Evolutionary conservation across 2,329 filamentous ascomycete genomes (phyloP).

Genomic region (Fusarium sp.): DNA sequence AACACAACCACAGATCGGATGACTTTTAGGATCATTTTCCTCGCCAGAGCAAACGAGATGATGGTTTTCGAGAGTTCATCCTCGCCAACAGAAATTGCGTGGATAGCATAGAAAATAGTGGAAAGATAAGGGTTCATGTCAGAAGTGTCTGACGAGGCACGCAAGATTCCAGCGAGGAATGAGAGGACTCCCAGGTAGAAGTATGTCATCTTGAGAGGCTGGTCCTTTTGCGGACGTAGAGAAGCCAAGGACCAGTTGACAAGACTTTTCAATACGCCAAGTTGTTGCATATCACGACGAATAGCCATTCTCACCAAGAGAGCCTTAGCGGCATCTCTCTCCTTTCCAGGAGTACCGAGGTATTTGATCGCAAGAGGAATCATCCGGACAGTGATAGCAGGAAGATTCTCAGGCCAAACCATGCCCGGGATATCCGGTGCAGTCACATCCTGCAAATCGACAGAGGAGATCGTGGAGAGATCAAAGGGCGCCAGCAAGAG

Average conservation of each 20-base stretch:
- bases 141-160: conserved; percentile 75
- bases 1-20: conserved; percentile 78
- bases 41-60: conserved; percentile 78
- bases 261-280: conserved; percentile 75
- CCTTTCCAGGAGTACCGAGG: conserved; percentile 81
- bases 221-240: conserved; percentile 59
- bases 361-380: conserved; percentile 77
- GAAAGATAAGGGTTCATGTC: conserved; percentile 76
- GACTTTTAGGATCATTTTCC: conserved; percentile 88
- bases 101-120: conserved; percentile 72
- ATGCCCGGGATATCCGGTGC: conserved; percentile 60
- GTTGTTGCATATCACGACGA: conserved; percentile 85
- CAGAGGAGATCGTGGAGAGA: conserved; percentile 81
- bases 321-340: conserved; percentile 86
- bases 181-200: conserved; percentile 81
- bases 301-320: conserved; percentile 85
- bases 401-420: conserved; percentile 68
- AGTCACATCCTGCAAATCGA: conserved; percentile 60
- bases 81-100: conserved; percentile 65
- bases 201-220: conserved; percentile 68
- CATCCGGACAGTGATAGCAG: conserved; percentile 76
- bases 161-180: conserved; percentile 79
- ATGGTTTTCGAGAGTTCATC: conserved; percentile 64
- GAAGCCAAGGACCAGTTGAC: conserved; percentile 76
- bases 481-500: conserved; percentile 90